A percentile compares a stretch with the other conserved stretches of the same genome.
Conservation (phyloP, 495 filamentous ascomycete genomes). For the Penicillium coprophilum region DNA sequence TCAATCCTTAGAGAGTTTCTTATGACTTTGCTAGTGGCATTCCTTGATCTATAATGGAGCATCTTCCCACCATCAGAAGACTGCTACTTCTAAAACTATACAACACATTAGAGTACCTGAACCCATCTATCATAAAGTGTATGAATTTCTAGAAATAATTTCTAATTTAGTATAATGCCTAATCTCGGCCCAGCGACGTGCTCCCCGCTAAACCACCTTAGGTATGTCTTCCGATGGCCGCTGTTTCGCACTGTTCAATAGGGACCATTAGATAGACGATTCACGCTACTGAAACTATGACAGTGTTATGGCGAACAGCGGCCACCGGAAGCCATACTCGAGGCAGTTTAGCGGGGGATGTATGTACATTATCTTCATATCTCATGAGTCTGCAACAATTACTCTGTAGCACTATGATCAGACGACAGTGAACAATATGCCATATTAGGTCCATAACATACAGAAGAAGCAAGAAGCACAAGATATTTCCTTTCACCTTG, state of each 20-base stretch:
- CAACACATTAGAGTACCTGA: background rate
- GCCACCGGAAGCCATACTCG: background rate
- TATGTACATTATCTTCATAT: background rate
- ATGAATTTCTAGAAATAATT: no score
- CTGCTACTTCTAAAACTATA: background rate
- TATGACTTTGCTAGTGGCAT: background rate
- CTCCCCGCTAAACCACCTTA: background rate
- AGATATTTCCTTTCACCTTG: no score
- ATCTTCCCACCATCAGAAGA: background rate
- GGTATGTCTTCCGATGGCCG: background rate
- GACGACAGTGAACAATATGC: background rate
- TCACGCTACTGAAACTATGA: no score
- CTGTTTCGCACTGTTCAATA: accelerated
- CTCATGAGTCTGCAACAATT: background rate
- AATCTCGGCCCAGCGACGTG: no score
- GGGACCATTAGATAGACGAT: background rate
- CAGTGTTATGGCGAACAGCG: background rate
- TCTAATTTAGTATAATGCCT: background rate
- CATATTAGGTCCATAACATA: background rate
- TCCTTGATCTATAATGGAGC: background rate
- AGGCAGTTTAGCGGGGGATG: background rate
- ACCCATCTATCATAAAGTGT: no score
- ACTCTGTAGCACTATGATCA: background rate
- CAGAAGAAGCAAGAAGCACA: background rate
- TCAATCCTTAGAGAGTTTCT: background rate